phyloP scores from a whole-genome alignment of 768 basidiomycete species.

The Boletus reticulatus region DNA sequence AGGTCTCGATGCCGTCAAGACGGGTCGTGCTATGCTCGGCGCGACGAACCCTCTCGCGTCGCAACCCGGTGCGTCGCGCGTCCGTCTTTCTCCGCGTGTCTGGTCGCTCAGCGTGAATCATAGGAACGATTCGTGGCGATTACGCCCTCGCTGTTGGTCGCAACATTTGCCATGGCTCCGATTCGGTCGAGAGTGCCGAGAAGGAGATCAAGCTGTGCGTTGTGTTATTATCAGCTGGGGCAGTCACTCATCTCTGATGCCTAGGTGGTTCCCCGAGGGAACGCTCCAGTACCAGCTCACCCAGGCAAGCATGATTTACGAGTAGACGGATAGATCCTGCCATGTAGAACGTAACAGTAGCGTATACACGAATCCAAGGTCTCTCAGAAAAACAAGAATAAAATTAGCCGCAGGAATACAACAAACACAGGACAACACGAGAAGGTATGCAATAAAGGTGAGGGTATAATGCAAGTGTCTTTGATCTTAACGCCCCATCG shows the following conservation, averaged over 20 bases:
- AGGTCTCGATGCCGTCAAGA: conserved; percentile 92
- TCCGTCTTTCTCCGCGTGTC: not conserved
- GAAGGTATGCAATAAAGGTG: conserved; percentile 20
- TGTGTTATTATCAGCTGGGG: not conserved
- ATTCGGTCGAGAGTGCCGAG: conserved; percentile 84
- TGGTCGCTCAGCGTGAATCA: conserved; percentile 4
- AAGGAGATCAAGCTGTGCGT: conserved; percentile 93
- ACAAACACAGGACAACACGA: not conserved
- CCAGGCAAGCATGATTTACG: conserved; percentile 74
- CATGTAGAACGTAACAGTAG: conserved; percentile 11
- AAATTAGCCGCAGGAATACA: not conserved
- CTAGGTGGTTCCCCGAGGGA: conserved; percentile 92
- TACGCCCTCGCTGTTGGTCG: conserved; percentile 92
- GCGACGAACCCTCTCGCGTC: conserved; percentile 95
- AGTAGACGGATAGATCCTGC: conserved; percentile 42
- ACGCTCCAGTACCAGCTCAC: conserved; percentile 66
- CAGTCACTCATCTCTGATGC: conserved; percentile 5
- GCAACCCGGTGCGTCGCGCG: conserved; percentile 59
- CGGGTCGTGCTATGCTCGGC: conserved; percentile 93
- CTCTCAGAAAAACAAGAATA: not conserved
- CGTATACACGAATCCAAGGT: conserved; percentile 10
- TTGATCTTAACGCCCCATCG: conserved; percentile 1
- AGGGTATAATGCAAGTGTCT: conserved; percentile 27
- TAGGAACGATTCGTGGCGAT: conserved; percentile 95
- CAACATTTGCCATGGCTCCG: conserved; percentile 92